Evolutionary conservation across 805 yeast species (phyloP).

Genomic region (Hanseniaspora vineae): DNA sequence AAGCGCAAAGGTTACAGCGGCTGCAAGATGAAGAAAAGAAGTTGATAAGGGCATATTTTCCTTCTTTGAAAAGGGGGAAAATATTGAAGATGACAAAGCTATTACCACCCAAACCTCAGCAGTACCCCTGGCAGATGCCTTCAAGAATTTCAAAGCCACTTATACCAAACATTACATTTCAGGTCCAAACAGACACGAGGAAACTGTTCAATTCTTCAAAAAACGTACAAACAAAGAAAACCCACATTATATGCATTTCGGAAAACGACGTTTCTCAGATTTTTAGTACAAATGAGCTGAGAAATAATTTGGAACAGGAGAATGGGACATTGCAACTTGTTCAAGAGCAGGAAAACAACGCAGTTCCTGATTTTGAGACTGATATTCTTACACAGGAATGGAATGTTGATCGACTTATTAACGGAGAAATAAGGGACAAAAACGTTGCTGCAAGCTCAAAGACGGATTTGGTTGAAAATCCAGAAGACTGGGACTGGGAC

Average conservation of each 20-base stretch:
- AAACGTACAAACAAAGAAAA: conserved; percentile 40
- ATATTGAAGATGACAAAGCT: conserved; percentile 43
- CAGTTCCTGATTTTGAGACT: neutral
- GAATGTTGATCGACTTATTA: conserved; percentile 55
- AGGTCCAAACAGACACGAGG: conserved; percentile 2
- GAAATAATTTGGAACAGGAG: conserved; percentile 4
- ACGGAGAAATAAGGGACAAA: conserved; percentile 20
- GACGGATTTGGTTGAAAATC: conserved; percentile 6
- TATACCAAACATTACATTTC: conserved; percentile 36
- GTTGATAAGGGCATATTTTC: conserved; percentile 37
- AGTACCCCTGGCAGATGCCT: conserved; percentile 37
- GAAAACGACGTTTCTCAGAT: conserved; percentile 5
- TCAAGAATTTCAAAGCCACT: conserved; percentile 18
- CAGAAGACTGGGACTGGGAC: conserved; percentile 21
- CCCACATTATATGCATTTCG: conserved; percentile 26
- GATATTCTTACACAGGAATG: conserved; percentile 58
- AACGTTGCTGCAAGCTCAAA: conserved; percentile 1
- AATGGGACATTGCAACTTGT: neutral
- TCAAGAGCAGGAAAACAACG: neutral
- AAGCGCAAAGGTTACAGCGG: conserved; percentile 8
- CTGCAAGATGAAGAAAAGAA: conserved; percentile 21
- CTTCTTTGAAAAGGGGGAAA: conserved; percentile 36
- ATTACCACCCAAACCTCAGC: conserved; percentile 34
- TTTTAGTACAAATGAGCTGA: too few relatives aligned
- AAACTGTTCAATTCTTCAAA: conserved; percentile 23